These are phyloP conservation scores for Marchantia paleacea DNA, from an alignment of 225 moss, liverwort and hornwort genomes.

Conservation along the genomic window DNA sequence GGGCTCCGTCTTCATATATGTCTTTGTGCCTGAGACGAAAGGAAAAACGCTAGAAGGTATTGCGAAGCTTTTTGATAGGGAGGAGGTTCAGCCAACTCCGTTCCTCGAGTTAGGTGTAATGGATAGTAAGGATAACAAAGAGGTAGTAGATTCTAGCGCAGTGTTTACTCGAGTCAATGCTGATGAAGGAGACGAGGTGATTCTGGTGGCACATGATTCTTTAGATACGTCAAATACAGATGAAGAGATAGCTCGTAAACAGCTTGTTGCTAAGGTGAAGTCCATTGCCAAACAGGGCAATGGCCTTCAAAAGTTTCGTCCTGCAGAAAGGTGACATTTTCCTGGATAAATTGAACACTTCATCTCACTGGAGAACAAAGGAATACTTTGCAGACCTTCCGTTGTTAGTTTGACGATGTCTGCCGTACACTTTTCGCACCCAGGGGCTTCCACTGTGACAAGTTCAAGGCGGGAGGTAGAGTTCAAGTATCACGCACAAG, in stretches of 20 bases:
- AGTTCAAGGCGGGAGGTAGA: not conserved
- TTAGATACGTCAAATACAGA: constrained; percentile 27
- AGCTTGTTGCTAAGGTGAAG: constrained; percentile 56
- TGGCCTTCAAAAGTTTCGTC: constrained; percentile 12
- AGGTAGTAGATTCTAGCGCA: constrained; percentile 27
- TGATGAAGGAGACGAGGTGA: constrained; percentile 57
- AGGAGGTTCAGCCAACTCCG: constrained; percentile 37
- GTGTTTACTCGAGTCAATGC: constrained; percentile 25
- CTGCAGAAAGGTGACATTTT: not conserved
- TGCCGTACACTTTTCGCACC: not conserved
- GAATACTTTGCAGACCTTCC: not conserved
- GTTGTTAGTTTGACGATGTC: not conserved
- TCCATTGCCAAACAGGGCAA: constrained; percentile 54
- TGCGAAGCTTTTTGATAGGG: constrained; percentile 60
- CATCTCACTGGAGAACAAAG: not conserved
- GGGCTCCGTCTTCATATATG: constrained; percentile 66
- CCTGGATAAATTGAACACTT: too few species aligned
- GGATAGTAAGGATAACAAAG: constrained; percentile 17
- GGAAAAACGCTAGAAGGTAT: constrained; percentile 90
- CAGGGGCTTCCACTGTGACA: not conserved
- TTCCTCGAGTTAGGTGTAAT: constrained; percentile 49
- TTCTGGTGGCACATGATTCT: constrained; percentile 60
- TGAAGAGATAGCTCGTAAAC: constrained; percentile 43
- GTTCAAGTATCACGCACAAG: not conserved
- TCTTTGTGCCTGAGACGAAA: constrained; percentile 78